Percentiles rank a stretch among this genome's conserved stretches.
Conservation (phyloP, 2,329 filamentous ascomycete species). For the Plectosphaerella sp. region DNA sequence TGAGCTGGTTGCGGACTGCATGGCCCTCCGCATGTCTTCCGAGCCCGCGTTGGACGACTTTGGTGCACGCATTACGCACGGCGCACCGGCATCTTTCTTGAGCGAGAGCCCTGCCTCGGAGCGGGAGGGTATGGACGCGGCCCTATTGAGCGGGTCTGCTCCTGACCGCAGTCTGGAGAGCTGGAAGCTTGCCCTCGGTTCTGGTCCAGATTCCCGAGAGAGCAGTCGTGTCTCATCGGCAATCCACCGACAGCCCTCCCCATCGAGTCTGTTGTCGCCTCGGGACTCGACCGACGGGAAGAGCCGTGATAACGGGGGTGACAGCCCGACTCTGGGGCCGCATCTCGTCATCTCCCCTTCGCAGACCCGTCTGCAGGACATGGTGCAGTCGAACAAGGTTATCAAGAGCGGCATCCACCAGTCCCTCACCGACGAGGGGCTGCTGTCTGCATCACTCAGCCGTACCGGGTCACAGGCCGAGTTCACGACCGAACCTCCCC, state of each 20-base stretch:
- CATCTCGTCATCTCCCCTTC: slow-evolving; percentile 42
- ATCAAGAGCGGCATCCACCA: slow-evolving; percentile 53
- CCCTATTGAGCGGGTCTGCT: slow-evolving; percentile 34
- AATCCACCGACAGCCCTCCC: slow-evolving; percentile 39
- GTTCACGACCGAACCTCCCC: slow-evolving; percentile 19
- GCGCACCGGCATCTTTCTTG: slow-evolving; percentile 11
- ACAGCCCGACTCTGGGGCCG: slow-evolving; percentile 61
- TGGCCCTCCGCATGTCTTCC: slow-evolving; percentile 53
- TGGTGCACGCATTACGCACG: slow-evolving; percentile 6
- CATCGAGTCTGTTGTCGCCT: slow-evolving; percentile 46
- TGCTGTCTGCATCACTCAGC: slow-evolving; percentile 47
- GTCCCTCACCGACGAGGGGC: slow-evolving; percentile 53
- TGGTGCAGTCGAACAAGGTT: slow-evolving; percentile 55
- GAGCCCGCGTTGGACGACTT: slow-evolving; percentile 11
- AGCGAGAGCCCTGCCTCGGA: slow-evolving; percentile 24
- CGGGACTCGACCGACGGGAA: slow-evolving; percentile 40
- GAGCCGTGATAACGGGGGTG: slow-evolving; percentile 32
- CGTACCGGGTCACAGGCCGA: slow-evolving; percentile 43
- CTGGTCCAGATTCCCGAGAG: slow-evolving; percentile 37
- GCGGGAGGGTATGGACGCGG: slow-evolving; percentile 28
- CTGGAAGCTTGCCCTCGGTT: slow-evolving; percentile 52
- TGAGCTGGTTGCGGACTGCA: slow-evolving; percentile 76
- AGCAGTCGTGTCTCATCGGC: slow-evolving; percentile 31
- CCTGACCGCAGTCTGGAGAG: slow-evolving; percentile 30
- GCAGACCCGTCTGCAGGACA: slow-evolving; percentile 54